phyloP scores from a whole-genome alignment of 192 early-diverging fungal genomes.

The Funneliformis geosporum region DNA sequence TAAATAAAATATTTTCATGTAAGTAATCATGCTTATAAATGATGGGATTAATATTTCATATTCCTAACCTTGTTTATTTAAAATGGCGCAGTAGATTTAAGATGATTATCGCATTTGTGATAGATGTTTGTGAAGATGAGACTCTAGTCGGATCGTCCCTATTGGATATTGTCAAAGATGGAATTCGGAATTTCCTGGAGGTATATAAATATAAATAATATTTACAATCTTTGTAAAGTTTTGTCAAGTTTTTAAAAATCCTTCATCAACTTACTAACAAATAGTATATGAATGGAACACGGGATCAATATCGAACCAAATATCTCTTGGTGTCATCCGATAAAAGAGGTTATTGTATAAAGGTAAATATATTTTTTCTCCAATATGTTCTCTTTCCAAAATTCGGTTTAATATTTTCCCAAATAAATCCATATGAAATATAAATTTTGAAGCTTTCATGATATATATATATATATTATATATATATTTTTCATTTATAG shows the following conservation, averaged over 20 bases:
- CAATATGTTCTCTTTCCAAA: too few species aligned
- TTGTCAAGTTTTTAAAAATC: neutral
- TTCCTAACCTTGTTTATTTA: neutral
- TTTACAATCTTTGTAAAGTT: too few species aligned
- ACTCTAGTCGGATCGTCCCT: neutral
- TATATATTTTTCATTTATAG: neutral
- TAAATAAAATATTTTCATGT: neutral
- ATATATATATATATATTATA: neutral
- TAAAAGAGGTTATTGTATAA: neutral
- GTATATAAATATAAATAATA: neutral
- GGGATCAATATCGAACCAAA: conserved; percentile 2
- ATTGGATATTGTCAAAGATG: conserved; percentile 13
- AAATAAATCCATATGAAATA: too few species aligned
- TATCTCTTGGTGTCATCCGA: neutral
- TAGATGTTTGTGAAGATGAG: neutral
- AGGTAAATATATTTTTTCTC: neutral
- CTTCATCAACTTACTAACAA: neutral
- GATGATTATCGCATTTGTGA: conserved; percentile 17
- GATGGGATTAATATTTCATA: neutral
- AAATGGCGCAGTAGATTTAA: neutral
- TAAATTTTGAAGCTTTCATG: too few species aligned
- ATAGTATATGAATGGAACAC: conserved; percentile 7
- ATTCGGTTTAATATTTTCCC: too few species aligned
- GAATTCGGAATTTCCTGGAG: neutral
- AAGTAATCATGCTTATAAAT: neutral